Percentiles rank a stretch among this genome's conserved stretches.
Conservation (phyloP, 129 eudicot species). For the Helianthus annuus region DNA sequence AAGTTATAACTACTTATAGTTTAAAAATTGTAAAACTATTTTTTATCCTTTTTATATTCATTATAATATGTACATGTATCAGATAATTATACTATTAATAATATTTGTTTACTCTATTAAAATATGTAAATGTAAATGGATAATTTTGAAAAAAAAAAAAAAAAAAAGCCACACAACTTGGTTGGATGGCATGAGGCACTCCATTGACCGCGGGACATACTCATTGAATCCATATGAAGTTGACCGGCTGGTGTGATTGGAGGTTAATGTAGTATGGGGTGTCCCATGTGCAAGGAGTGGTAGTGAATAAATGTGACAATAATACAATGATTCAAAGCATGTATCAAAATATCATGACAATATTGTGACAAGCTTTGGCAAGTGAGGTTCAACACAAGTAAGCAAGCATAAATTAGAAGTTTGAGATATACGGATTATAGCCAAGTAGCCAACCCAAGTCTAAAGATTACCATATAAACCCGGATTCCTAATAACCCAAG, state of each 20-base stretch:
- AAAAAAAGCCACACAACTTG: not conserved
- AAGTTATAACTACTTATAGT: too few species aligned
- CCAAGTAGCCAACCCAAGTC: not conserved
- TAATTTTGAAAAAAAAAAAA: not conserved
- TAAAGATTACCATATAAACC: too few species aligned
- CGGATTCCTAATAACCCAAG: too few species aligned
- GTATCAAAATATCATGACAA: slow-evolving; percentile 3
- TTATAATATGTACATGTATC: too few species aligned
- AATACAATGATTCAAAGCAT: not conserved
- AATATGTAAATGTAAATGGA: not conserved
- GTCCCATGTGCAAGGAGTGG: slow-evolving; percentile 17
- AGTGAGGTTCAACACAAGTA: not conserved
- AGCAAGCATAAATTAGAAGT: not conserved
- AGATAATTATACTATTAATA: too few species aligned
- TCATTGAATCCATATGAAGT: slow-evolving; percentile 12
- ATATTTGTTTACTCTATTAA: not conserved
- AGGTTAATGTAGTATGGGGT: slow-evolving; percentile 1
- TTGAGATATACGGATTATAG: not conserved
- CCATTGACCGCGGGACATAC: slow-evolving; percentile 12
- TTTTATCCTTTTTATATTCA: too few species aligned
- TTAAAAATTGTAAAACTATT: too few species aligned
- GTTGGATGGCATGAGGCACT: slow-evolving; percentile 7
- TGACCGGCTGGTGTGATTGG: not conserved
- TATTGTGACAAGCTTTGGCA: not conserved
- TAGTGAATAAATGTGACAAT: not conserved